Base-by-base conservation (phyloP, 331 rosid genomes). In the Spiraea crenata region DNA sequence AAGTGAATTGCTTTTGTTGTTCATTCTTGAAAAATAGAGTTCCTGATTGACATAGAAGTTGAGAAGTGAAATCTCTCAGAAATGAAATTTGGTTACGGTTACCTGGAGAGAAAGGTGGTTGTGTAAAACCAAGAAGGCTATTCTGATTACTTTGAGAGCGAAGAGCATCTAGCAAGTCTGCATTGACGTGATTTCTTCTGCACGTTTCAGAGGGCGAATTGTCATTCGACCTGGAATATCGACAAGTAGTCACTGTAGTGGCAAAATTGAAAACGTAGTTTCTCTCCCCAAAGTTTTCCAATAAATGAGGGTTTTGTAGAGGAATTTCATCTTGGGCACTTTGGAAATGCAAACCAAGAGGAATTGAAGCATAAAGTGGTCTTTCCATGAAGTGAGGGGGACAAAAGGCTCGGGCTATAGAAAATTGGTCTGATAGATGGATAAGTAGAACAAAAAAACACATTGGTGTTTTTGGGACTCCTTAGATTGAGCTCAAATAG, bases 291-390 rank as follows among this genome's bases (percentile, higher is more conserved):
- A n/a, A 57, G 42, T 57, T 54, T 54, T 1, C 5, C 37, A 13
- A 9, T 4, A 12, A 25, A 25, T 25, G 31, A 25, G 31, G 34
- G 15, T 19, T 57, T 57, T 34, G 10, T 57, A 5, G 63, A 34
- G 9, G 17, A 57, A 15, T 57, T 4, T 57, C 17, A 13, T 4
- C 45, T 15, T 37, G 37, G 39, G 35, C 20, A 34, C 17, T 44
- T 64, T 64, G 19, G n/a, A 44, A 19, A 13, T 64, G 69, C 38
- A 64, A 11, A 42, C 68, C 38, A 1, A 42, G 50, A 52, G 68
- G 68, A 46, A 44, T 25, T 19, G 68, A 41, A 63, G 52, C 54
- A 45, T 64, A 64, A 12, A 42, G 40, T 44, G 55, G 69, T 64
- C 31, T 64, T 42, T 64, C 55, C 69, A 64, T 64, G 54, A 47